These are phyloP conservation scores for Spiraea crenata DNA, from an alignment of 331 rosid species.

Conservation along the genomic window DNA sequence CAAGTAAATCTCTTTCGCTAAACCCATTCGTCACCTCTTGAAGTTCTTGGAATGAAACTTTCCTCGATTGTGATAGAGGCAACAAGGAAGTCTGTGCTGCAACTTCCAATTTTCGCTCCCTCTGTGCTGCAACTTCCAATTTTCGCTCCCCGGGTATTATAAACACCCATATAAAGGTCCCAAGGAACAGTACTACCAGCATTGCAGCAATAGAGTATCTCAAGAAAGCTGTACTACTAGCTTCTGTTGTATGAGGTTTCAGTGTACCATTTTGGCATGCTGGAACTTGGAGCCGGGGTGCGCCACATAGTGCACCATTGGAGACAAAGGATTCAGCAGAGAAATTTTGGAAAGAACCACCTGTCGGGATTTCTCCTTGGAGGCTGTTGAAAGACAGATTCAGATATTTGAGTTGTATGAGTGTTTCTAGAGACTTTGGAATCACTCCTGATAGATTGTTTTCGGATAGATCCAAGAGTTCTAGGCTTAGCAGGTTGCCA, in stretches of 20 bases:
- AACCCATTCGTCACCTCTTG: conserved; percentile 30
- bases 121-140: no score
- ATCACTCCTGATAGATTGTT: conserved; percentile 27
- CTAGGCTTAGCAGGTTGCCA: conserved; percentile 20
- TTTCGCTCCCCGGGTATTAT: neutral
- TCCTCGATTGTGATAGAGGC: conserved; percentile 6
- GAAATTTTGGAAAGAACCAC: conserved; percentile 30
- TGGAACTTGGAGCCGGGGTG: conserved; percentile 20
- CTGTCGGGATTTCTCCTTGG: conserved; percentile 43
- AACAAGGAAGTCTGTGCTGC: neutral
- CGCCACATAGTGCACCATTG: conserved; percentile 42
- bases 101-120: neutral
- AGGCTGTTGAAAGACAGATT: conserved; percentile 39
- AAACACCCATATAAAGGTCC: neutral
- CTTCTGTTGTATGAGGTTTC: neutral
- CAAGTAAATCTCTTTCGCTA: conserved; percentile 21
- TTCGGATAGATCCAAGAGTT: conserved; percentile 28
- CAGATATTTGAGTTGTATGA: conserved; percentile 17
- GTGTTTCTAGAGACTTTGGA: conserved; percentile 29
- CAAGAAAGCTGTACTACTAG: neutral
- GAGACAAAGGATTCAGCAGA: conserved; percentile 32
- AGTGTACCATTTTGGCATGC: conserved; percentile 8
- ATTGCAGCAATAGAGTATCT: neutral
- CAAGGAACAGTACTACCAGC: neutral
- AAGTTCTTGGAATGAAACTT: conserved; percentile 32